Base-by-base conservation (phyloP, 441 rosid species). In the Arabidopsis hybrid region DNA sequence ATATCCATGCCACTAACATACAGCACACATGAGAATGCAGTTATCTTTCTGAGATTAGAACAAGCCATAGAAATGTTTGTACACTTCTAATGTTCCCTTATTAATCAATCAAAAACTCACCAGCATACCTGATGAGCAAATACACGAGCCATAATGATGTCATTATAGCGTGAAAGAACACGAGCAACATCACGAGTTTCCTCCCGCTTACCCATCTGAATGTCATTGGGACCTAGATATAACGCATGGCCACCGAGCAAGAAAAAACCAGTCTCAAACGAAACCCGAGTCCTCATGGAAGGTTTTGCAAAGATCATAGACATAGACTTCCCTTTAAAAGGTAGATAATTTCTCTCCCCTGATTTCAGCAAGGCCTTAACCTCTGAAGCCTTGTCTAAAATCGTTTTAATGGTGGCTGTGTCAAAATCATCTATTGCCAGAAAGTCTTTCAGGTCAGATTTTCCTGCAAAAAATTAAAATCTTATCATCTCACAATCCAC, bases 241-340 rank as follows among this genome's bases (percentile, higher is more conserved):
- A 93, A 40, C 16, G 98, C 97, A 86, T 93, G 99, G 8, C 99
- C 99, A 32, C 98, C 97, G 10, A 96, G 91, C 83, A 96, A 86
- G 89, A 68, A 91, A 75, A 96, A 96, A 0, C 99, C 99, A 52
- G 98, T 86, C 87, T 96, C 99, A 46, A 96, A 90, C 14, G 98
- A 96, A 80, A 96, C 98, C 29, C 97, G 79, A 6, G 98, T 96
- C 76, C 98, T 87, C 98, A 91, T 96, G 7, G 99, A 96, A 3
- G 99, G 99, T 82, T 93, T 93, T 4, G 97, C 91, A 79, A 96
- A 93, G 80, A 93, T 91, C 99, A 96, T 93, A 6, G 98, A 91
- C 98, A 96, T 89, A 6, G 97, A 82, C 80, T 90, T 90, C 75
- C 99, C 99, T 83, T 91, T 91, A 56, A 93, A 91, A 21, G 99